Evolutionary conservation across 495 filamentous ascomycete species (phyloP).

Genomic region (Hypoxylon lenormandii): DNA sequence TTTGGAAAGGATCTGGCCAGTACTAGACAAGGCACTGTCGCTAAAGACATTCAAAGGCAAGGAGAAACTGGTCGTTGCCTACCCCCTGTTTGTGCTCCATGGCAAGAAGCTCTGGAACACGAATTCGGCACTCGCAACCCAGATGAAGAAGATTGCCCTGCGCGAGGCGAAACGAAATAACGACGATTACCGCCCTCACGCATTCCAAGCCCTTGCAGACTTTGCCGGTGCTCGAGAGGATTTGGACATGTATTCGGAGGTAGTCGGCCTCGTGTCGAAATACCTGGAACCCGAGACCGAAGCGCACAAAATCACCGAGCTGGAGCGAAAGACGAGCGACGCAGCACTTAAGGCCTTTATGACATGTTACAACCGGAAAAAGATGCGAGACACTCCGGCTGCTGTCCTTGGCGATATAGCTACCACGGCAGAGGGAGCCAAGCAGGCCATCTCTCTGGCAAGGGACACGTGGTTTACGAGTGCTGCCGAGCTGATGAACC

Average conservation of each 20-base stretch:
- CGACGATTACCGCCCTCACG: constrained; percentile 78
- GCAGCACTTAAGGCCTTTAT: constrained; percentile 57
- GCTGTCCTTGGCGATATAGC: constrained; percentile 51
- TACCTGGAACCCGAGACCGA: constrained; percentile 61
- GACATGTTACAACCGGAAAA: constrained; percentile 57
- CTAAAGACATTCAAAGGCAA: constrained; percentile 96
- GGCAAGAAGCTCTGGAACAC: constrained; percentile 68
- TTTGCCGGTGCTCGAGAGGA: constrained; percentile 73
- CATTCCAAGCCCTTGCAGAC: constrained; percentile 76
- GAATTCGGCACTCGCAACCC: constrained; percentile 59
- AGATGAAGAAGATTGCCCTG: constrained; percentile 72
- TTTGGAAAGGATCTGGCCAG: constrained; percentile 78
- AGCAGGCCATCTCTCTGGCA: constrained; percentile 41
- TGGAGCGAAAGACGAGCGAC: constrained; percentile 54
- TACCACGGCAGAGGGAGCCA: constrained; percentile 31
- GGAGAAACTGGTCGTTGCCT: constrained; percentile 86
- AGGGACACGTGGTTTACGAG: constrained; percentile 45
- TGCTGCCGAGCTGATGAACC: constrained; percentile 30
- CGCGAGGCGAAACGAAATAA: constrained; percentile 94
- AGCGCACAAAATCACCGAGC: constrained; percentile 49
- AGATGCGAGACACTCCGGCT: constrained; percentile 51
- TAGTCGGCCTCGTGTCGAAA: constrained; percentile 69
- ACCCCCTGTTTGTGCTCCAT: constrained; percentile 78
- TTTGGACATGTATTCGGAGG: constrained; percentile 75
- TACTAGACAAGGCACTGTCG: constrained; percentile 78